Conservation (phyloP, 164 flowering plant genomes). For the Macadamia tetraphylla region DNA sequence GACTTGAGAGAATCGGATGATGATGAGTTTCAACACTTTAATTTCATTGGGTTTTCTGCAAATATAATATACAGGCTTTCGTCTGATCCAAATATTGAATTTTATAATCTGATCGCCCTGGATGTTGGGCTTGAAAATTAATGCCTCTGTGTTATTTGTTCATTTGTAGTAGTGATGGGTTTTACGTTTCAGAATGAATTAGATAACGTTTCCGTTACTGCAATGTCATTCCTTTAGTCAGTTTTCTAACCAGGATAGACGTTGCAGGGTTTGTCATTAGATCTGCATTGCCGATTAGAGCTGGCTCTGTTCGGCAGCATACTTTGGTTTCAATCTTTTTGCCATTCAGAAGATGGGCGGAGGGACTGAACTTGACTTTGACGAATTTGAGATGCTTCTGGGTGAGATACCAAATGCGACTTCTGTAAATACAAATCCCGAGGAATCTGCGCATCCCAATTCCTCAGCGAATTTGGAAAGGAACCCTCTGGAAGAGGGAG, state of each 20-base stretch:
- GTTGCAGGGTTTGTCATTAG: constrained; percentile 10
- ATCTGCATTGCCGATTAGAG: constrained; percentile 12
- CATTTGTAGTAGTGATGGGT: neutral
- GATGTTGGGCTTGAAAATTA: constrained; percentile 1
- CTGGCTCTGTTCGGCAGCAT: constrained; percentile 7
- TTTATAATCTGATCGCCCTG: neutral
- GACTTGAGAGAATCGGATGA: constrained; percentile 3
- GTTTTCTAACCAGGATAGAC: constrained; percentile 1
- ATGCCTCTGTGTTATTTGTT: neutral
- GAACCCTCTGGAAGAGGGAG: constrained; percentile 8
- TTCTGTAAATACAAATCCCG: constrained; percentile 22
- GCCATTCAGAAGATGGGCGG: constrained; percentile 24
- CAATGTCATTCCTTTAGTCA: too few relatives aligned
- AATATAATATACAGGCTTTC: neutral
- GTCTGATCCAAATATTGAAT: neutral
- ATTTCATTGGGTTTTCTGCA: neutral
- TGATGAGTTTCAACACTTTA: neutral
- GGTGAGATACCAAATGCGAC: constrained; percentile 39
- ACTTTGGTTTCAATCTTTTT: neutral
- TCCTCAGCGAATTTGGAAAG: constrained; percentile 8
- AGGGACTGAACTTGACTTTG: constrained; percentile 22
- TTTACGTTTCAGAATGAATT: neutral
- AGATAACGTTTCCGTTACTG: neutral
- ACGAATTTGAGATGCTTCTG: constrained; percentile 40
- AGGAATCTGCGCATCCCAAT: constrained; percentile 15